Percentiles rank a stretch among this genome's conserved stretches.
phyloP scores from a whole-genome alignment of 441 rosid species.

The Syzygium malaccense region DNA sequence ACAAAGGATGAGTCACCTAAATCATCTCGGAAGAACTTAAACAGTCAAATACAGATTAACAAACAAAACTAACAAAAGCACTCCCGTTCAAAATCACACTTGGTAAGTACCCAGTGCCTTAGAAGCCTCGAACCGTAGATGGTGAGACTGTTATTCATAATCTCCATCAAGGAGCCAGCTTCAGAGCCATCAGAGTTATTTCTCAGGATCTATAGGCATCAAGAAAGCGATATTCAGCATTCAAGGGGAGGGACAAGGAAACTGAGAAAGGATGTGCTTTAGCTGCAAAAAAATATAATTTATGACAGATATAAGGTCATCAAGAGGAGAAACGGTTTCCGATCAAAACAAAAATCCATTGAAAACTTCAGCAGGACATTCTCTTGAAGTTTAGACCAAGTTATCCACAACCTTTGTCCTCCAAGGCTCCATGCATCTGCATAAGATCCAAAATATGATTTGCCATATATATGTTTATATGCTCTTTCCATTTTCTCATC shows the following conservation, averaged over 20 bases:
- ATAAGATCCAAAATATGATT: neutral
- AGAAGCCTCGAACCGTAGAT: slow-evolving; percentile 85
- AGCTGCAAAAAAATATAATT: neutral
- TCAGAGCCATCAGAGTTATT: slow-evolving; percentile 76
- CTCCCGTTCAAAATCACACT: neutral
- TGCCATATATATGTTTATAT: neutral
- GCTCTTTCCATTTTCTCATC: neutral
- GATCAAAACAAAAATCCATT: neutral
- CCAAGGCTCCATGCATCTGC: neutral
- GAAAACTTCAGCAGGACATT: neutral
- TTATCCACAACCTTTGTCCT: neutral
- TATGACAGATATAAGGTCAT: neutral
- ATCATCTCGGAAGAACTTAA: slow-evolving; percentile 3
- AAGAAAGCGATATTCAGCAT: slow-evolving; percentile 2
- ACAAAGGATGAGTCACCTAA: slow-evolving; percentile 90
- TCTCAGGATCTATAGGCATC: slow-evolving; percentile 51
- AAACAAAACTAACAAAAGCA: neutral
- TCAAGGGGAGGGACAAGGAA: slow-evolving; percentile 5
- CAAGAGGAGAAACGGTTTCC: neutral
- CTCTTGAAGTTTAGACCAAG: neutral
- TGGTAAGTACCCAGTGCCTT: slow-evolving; percentile 74
- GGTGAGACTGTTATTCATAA: slow-evolving; percentile 79
- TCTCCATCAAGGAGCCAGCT: slow-evolving; percentile 68
- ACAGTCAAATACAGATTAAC: neutral
- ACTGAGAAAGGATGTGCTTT: neutral